Evolutionary conservation across 768 basidiomycete genomes (phyloP).

Genomic region (Suillus paluster): DNA sequence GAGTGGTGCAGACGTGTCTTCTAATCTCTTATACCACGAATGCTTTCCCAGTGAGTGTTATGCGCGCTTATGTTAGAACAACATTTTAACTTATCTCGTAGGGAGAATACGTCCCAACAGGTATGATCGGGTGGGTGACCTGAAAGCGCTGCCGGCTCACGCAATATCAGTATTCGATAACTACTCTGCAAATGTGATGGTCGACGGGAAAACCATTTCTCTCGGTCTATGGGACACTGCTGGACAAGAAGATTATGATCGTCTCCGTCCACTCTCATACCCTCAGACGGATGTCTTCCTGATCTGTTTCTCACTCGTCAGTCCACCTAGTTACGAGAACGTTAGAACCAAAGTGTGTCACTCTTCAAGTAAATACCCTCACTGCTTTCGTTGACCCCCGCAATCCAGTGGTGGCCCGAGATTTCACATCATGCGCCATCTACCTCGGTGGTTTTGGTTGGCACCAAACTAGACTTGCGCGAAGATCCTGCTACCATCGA

Average conservation of each 20-base stretch:
- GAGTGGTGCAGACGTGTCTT: constrained; percentile 82
- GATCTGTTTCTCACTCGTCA: constrained; percentile 98
- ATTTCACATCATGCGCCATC: constrained; percentile 97
- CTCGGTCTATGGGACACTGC: constrained; percentile 99
- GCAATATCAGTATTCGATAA: constrained; percentile 87
- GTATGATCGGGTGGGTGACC: constrained; percentile 44
- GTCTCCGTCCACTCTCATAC: constrained; percentile 96
- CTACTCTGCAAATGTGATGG: constrained; percentile 98
- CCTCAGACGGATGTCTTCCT: constrained; percentile 99
- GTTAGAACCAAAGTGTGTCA: constrained; percentile 89
- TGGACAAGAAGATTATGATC: constrained; percentile 99
- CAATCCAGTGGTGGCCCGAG: constrained; percentile 88
- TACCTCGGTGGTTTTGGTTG: constrained; percentile 91
- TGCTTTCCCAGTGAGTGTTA: constrained; percentile 82
- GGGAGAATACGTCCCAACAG: constrained; percentile 98
- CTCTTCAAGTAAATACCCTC: constrained; percentile 5
- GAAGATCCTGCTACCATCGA: constrained; percentile 93
- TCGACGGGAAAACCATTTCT: constrained; percentile 98
- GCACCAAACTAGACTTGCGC: constrained; percentile 96
- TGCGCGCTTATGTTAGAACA: constrained; percentile 11
- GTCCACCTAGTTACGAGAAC: constrained; percentile 98
- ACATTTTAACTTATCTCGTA: constrained; percentile 36
- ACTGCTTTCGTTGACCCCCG: constrained; percentile 12
- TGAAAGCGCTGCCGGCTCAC: constrained; percentile 14
- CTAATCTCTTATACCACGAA: constrained; percentile 99